Percentiles rank a stretch among this genome's conserved stretches.
These are phyloP conservation scores for Nannochloropsis gaditana DNA, from an alignment of 108 stramenopile species.

Conservation along the genomic window DNA sequence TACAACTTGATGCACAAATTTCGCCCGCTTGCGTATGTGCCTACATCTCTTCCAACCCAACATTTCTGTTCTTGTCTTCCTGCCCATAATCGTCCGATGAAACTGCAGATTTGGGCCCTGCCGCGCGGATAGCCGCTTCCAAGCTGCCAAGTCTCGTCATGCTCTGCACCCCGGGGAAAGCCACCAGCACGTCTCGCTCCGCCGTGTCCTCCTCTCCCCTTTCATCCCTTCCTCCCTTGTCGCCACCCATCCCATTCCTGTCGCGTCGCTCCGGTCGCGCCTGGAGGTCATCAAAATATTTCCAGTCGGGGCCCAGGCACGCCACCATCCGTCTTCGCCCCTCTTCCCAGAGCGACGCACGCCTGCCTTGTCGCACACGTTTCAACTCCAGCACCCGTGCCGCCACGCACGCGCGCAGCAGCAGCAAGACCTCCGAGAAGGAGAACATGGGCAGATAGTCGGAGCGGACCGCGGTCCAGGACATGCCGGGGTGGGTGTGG, in stretches of 20 bases:
- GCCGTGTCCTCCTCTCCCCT: neutral
- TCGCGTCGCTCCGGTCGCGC: neutral
- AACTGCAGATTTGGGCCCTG: neutral
- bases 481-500: neutral
- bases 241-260: no score
- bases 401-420: neutral
- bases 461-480: neutral
- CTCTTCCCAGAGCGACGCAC: neutral
- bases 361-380: neutral
- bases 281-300: neutral
- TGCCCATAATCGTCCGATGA: neutral
- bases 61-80: neutral
- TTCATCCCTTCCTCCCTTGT: neutral
- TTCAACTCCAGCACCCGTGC: neutral
- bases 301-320: neutral
- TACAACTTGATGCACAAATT: no score
- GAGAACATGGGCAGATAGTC: neutral
- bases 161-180: neutral
- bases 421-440: slow-evolving; percentile 6
- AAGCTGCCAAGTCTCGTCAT: neutral
- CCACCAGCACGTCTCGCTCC: neutral
- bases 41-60: neutral
- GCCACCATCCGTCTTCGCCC: neutral
- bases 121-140: neutral
- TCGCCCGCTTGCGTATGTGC: no score